A percentile compares a stretch with the other conserved stretches of the same genome.
These are phyloP conservation scores for Acorus calamus DNA, from an alignment of 106 monocot genomes.

Conservation along the genomic window DNA sequence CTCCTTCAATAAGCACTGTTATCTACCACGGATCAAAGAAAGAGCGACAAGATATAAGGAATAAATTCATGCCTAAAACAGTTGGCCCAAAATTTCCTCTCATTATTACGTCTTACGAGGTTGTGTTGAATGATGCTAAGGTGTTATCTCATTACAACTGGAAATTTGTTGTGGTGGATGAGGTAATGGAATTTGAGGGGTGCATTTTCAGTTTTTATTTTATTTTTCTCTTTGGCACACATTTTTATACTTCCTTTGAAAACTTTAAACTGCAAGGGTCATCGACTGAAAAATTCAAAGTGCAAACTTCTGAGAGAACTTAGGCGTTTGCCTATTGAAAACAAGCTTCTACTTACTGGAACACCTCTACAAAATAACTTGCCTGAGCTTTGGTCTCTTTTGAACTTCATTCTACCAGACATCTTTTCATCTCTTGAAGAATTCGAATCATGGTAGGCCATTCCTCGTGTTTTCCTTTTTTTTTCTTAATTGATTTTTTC, in stretches of 20 bases:
- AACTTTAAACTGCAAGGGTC: slow-evolving; percentile 36
- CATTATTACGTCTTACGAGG: slow-evolving; percentile 78
- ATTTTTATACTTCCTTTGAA: slow-evolving; percentile 5
- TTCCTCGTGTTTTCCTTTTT: background rate
- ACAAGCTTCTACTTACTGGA: slow-evolving; percentile 98
- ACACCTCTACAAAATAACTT: slow-evolving; percentile 95
- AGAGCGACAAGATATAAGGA: slow-evolving; percentile 51
- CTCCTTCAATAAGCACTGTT: slow-evolving; percentile 55
- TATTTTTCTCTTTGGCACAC: background rate
- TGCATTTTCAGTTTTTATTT: background rate
- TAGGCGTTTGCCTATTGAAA: slow-evolving; percentile 74
- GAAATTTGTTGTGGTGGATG: slow-evolving; percentile 97
- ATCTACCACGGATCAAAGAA: slow-evolving; percentile 79
- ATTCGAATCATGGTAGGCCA: slow-evolving; percentile 91
- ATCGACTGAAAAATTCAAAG: slow-evolving; percentile 84
- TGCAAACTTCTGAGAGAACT: slow-evolving; percentile 60
- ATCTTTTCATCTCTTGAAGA: slow-evolving; percentile 82
- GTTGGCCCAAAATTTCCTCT: slow-evolving; percentile 75
- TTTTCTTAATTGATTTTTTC: background rate
- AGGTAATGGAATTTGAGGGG: slow-evolving; percentile 36
- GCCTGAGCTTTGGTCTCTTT: slow-evolving; percentile 89
- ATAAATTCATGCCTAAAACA: slow-evolving; percentile 57
- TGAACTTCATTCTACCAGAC: slow-evolving; percentile 95
- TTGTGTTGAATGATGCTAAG: slow-evolving; percentile 64
- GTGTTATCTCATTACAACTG: slow-evolving; percentile 50